These are phyloP conservation scores for Pythium brachiatum DNA, from an alignment of 352 stramenopile species.

Conservation along the genomic window DNA sequence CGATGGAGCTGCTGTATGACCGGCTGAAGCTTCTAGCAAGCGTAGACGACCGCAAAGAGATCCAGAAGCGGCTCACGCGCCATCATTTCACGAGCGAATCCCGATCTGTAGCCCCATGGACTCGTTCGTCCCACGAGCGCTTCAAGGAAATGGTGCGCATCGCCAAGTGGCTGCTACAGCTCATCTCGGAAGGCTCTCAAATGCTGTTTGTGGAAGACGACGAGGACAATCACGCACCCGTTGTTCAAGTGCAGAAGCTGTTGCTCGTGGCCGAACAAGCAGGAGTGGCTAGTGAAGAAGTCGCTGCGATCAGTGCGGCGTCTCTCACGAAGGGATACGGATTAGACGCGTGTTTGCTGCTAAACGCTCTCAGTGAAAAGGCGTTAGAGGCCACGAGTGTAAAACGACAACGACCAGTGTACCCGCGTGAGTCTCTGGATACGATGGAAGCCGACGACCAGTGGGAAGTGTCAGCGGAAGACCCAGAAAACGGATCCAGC, in stretches of 20 bases:
- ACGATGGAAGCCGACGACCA: constrained; percentile 39
- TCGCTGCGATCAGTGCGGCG: constrained; percentile 35
- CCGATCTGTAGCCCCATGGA: constrained; percentile 16
- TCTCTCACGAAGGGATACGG: constrained; percentile 40
- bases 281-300: constrained; percentile 34
- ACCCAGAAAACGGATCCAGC: constrained; percentile 16
- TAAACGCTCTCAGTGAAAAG: constrained; percentile 43
- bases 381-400: constrained; percentile 28
- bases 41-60: constrained; percentile 23
- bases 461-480: constrained; percentile 42
- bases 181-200: constrained; percentile 2
- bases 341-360: constrained; percentile 49
- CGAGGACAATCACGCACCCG: constrained; percentile 15
- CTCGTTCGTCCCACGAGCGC: constrained; percentile 28
- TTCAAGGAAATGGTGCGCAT: constrained; percentile 52
- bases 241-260: constrained; percentile 43
- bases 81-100: constrained; percentile 48
- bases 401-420: constrained; percentile 24
- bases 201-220: constrained; percentile 9
- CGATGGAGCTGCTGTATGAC: constrained; percentile 76
- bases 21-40: constrained; percentile 52
- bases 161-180: constrained; percentile 43
- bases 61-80: constrained; percentile 40
- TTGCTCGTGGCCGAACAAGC: constrained; percentile 49
- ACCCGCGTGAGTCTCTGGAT: constrained; percentile 44